Base-by-base conservation (phyloP, 805 yeast species). In the Ogataea trehaloabstinens region DNA sequence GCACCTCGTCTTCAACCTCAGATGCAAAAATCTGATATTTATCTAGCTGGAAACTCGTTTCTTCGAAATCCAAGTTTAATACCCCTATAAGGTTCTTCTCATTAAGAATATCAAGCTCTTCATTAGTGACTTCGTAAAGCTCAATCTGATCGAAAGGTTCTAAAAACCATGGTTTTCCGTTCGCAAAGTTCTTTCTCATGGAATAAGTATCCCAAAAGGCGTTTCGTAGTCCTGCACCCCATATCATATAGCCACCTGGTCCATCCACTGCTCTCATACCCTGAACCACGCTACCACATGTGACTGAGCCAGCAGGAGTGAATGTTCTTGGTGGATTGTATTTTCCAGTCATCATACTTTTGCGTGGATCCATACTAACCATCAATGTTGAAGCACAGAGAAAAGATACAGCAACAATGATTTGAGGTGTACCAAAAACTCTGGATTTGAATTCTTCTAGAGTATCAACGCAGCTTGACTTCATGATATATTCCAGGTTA, bases 351-450 rank as follows among this genome's bases (percentile, higher is more conserved):
- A 89, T 68, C 40, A 89, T 73, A 53, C 97, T 76, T 53, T 89
- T 96, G 54, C 97, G 81, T 42, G 99, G 99, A 62, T 93, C 98
- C 50, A 91, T 76, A 28, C 97, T 97, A 48, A 90, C 95, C 3
- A 98, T 97, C 70, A 97, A 89, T 24, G 98, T 98, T 3, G 98
- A 96, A 35, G 98, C 97, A 51, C 93, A 74, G 66, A 90, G 89
- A 20, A 93, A 98, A 64, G 93, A 98, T 59, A 98, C 98, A 34
- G 91, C 77, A 39, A 98, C 99, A 47, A 93, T 70, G 10, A 93
- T 97, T 67, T 91, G 71, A 70, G 84, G 91, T 57, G 88, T 74
- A 4, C 96, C 97, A 31, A 83, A 68, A 67, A 88, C 91, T 58
- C 90, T 65, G 81, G 88, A 80, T 51, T 87, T 85, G 47, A 81